Evolutionary conservation across 192 early-diverging fungal species (phyloP), one percentile per base, ranked within the genome.

Genomic region (Rhizoclosmatium globosum): DNA sequence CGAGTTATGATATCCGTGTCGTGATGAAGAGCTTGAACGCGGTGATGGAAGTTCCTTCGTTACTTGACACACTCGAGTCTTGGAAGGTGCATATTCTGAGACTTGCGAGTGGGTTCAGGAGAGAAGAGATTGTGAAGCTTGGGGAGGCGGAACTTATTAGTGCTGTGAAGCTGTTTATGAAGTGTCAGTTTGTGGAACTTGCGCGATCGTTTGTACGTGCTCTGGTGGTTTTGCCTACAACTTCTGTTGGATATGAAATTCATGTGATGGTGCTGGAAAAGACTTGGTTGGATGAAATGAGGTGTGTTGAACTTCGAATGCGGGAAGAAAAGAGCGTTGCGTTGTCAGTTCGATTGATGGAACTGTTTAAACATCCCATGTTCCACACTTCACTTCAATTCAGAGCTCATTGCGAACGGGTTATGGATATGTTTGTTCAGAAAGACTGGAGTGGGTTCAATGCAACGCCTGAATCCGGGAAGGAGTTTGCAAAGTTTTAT

Each of bases 401-500:
- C 60, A 4, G 60, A 17, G 6, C 31, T 4, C 60, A 62, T 23
- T 62, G 60, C 21, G 60, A 62, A 21, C 60, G 60, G 6, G 9
- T 62, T 17, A 62, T 62, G 60, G 60, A 62, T 62, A 6, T 62
- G 60, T 62, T 62, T 62, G 60, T 62, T 17, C 7, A 23, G 17
- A 62, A 62, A 21, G 60, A 62, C 21, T 62, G 4, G 60, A 21
- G n/a, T 4, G 6, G 60, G 9, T 62, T 62, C 21, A 62, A 62
- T 62, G 60, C 60, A 4, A 17, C n/a, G 6, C 4, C 4, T 4
- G 60, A 62, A 21, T 4, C 17, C 4, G 60, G 7, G 9, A 17
- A 38, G n/a, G 60, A 62, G 9, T 62, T 62, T 17, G 60, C 60
- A 17, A 62, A 62, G 60, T 62, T 62, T 62, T 62, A 62, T 62